Base-by-base conservation (phyloP, 768 basidiomycete genomes). In the Pleurotus salmoneostramineus region DNA sequence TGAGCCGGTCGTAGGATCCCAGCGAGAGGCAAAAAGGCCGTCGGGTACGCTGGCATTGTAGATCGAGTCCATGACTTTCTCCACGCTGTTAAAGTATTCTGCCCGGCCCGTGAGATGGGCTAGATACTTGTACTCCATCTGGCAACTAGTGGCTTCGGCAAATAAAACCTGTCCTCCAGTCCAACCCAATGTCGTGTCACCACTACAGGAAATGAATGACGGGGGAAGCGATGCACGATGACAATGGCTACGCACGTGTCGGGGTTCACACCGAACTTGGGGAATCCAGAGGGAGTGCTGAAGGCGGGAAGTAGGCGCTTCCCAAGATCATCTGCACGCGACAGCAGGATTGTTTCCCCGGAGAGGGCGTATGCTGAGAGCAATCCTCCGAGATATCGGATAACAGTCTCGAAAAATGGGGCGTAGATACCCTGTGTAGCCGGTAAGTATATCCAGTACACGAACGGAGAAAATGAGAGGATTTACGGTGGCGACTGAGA, bases 311-410 rank as follows among this genome's bases (percentile, higher is more conserved):
- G 69, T 0, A 94, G 75, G 4, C 79, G 71, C 31, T 75, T 68
- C 0, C 82, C 91, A 2, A 95, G 78, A 58, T 90, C 85, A 45
- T 88, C 82, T 0, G 92, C 88, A 7, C 83, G 81, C 1, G 72
- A 61, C 6, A 89, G 79, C 21, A 89, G 77, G 4, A 86, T 69
- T 0, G 76, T 70, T 40, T 90, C 83, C 0, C 76, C 74, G 0
- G 89, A 87, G 2, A 93, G 77, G n/a, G 90, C 83, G 66, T 91
- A 86, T 0, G 89, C 88, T 12, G 85, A 88, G 2, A 93, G 76
- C 0, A 92, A 70, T 1, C 92, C 91, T 3, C 92, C 92, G 2
- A 95, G 73, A 60, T 80, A 77, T 6, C 91, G 83, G 57, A 93
- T 93, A 21, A 85, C 84, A 0, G 89, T 92, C 73, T 93, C 87